A percentile compares a stretch with the other conserved stretches of the same genome.
These are phyloP conservation scores for Cucurbita pepo DNA, from an alignment of 306 rosid genomes.

Conservation along the genomic window DNA sequence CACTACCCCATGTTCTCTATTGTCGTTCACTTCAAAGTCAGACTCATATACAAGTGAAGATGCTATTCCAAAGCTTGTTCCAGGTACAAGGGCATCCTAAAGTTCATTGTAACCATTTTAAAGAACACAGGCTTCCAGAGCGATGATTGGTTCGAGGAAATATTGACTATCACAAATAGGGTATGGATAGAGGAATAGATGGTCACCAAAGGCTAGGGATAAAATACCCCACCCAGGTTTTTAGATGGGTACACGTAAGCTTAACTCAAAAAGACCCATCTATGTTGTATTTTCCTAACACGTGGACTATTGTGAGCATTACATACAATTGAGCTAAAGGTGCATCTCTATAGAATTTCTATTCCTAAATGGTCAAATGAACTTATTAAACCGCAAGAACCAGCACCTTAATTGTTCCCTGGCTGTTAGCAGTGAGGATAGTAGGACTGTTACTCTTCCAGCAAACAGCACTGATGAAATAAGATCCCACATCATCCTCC, in stretches of 20 bases:
- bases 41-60: neutral
- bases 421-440: constrained; percentile 89
- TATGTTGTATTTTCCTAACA: neutral
- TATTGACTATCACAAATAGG: neutral
- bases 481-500: constrained; percentile 71
- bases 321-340: neutral
- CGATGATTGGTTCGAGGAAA: constrained; percentile 2
- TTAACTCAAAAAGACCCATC: neutral
- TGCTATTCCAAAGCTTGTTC: neutral
- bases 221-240: neutral
- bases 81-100: neutral
- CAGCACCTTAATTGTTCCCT: constrained; percentile 87
- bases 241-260: constrained; percentile 1
- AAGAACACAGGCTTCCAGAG: neutral
- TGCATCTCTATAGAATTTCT: neutral
- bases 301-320: neutral
- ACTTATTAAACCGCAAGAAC: constrained; percentile 63
- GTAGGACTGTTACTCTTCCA: constrained; percentile 97
- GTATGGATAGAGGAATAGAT: neutral
- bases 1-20: neutral
- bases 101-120: neutral
- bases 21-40: neutral
- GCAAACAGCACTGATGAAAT: constrained; percentile 93
- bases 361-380: neutral
- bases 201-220: neutral